Conservation (phyloP, 306 rosid genomes). For the Vachellia pachyceras region DNA sequence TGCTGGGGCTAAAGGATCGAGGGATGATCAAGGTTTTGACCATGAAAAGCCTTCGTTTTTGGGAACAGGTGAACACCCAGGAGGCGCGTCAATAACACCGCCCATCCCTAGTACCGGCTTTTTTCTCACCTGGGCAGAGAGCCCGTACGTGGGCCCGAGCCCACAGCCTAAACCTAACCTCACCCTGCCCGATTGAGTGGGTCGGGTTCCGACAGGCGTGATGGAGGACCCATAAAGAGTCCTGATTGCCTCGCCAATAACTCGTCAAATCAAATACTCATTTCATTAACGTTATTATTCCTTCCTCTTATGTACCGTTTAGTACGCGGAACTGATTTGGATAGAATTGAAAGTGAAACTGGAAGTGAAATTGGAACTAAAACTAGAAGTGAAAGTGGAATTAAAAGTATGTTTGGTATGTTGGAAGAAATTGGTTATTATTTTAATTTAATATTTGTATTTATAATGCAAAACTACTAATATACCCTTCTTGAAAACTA, state of each 20-base stretch:
- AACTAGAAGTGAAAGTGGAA: no score
- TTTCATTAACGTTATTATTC: neutral
- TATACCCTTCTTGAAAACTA: no score
- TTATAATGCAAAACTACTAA: no score
- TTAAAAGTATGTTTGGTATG: no score
- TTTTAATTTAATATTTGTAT: no score
- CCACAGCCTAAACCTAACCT: slow-evolving; percentile 20
- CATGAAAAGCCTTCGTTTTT: slow-evolving; percentile 34
- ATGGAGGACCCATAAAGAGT: neutral
- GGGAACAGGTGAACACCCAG: slow-evolving; percentile 12
- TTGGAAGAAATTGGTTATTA: no score
- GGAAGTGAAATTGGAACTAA: no score
- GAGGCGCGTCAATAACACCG: slow-evolving; percentile 31
- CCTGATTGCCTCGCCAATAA: no score
- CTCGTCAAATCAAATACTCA: neutral
- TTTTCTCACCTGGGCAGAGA: neutral
- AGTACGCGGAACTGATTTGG: no score
- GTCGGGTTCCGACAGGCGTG: slow-evolving; percentile 11
- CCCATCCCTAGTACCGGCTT: neutral
- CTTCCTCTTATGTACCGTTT: no score
- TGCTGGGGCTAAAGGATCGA: slow-evolving; percentile 19
- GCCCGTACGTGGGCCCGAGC: slow-evolving; percentile 41
- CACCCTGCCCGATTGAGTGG: slow-evolving; percentile 34
- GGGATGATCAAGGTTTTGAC: slow-evolving; percentile 52
- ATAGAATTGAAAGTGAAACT: no score